Conservation (phyloP, 768 basidiomycete genomes). For the Termitomyces sp. region DNA sequence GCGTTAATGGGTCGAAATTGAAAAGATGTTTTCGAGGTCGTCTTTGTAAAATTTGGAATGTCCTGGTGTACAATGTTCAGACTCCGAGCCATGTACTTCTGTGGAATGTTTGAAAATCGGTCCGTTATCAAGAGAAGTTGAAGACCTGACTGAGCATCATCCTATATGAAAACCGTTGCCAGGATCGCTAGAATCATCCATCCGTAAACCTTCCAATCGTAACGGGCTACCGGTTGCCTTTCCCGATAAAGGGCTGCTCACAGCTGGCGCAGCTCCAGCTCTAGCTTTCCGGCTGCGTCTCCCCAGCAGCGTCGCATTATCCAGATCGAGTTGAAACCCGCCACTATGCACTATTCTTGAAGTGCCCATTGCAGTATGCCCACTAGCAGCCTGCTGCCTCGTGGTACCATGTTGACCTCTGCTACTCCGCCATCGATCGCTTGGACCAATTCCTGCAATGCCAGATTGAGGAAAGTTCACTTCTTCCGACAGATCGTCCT, state of each 20-base stretch:
- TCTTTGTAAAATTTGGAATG: not conserved
- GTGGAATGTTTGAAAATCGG: not conserved
- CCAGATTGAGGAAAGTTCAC: conserved; percentile 16
- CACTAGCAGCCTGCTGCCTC: conserved; percentile 12
- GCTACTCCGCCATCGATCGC: conserved; percentile 28
- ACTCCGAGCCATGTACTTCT: not conserved
- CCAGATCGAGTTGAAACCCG: conserved; percentile 83
- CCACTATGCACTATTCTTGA: conserved; percentile 10
- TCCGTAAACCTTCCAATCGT: conserved; percentile 21
- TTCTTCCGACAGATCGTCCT: conserved; percentile 58
- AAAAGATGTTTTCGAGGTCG: not conserved
- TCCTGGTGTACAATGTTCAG: not conserved
- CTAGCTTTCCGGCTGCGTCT: conserved; percentile 48
- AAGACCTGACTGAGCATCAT: not conserved
- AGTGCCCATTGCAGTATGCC: not conserved
- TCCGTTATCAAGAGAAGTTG: not conserved
- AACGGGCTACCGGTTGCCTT: conserved; percentile 23
- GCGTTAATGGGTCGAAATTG: too few relatives aligned
- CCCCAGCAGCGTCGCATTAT: conserved; percentile 83
- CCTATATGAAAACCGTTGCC: conserved; percentile 20
- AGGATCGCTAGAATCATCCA: conserved; percentile 14
- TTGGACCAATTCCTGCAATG: conserved; percentile 12
- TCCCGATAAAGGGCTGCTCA: conserved; percentile 32
- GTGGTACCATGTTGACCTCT: conserved; percentile 27
- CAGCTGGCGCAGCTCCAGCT: conserved; percentile 17